Evolutionary conservation across 257 asterid species (phyloP).

Genomic region (Paulownia fortunei): DNA sequence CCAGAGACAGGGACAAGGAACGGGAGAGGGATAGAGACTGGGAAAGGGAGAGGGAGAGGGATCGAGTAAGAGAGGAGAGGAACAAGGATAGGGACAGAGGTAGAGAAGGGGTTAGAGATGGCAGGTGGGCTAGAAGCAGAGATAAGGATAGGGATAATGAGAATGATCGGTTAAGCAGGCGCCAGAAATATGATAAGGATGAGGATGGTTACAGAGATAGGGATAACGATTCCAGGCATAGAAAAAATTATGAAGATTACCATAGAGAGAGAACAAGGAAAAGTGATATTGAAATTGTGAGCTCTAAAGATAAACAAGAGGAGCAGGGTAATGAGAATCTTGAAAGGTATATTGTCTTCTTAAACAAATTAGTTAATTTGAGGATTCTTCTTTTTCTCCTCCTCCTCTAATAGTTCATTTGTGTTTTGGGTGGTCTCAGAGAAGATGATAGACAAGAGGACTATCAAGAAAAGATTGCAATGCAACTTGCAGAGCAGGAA

Average conservation of each 20-base stretch:
- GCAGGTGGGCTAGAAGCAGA: conserved; percentile 46
- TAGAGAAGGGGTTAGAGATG: conserved; percentile 49
- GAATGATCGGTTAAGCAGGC: conserved; percentile 53
- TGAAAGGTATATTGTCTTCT: conserved; percentile 56
- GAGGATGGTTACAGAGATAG: conserved; percentile 55
- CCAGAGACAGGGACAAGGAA: conserved; percentile 41
- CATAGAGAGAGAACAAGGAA: conserved; percentile 49
- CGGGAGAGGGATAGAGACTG: conserved; percentile 41
- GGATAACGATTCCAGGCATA: conserved; percentile 52
- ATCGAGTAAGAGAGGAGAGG: conserved; percentile 44
- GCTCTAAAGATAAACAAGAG: conserved; percentile 36
- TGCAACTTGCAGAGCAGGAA: conserved; percentile 89
- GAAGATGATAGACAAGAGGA: conserved; percentile 76
- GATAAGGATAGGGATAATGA: conserved; percentile 52
- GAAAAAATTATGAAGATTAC: conserved; percentile 56
- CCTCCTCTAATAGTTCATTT: conserved; percentile 16
- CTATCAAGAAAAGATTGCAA: conserved; percentile 69
- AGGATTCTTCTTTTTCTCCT: conserved; percentile 4
- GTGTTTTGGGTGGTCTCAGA: conserved; percentile 50
- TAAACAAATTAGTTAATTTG: conserved; percentile 1
- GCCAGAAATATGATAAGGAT: conserved; percentile 46
- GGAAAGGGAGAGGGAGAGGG: conserved; percentile 48
- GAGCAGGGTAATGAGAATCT: conserved; percentile 42
- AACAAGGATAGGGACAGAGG: conserved; percentile 49
- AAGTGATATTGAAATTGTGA: conserved; percentile 40